Evolutionary conservation across 2,329 filamentous ascomycete genomes (phyloP).

Genomic region (Ceratocystis harringtonii): DNA sequence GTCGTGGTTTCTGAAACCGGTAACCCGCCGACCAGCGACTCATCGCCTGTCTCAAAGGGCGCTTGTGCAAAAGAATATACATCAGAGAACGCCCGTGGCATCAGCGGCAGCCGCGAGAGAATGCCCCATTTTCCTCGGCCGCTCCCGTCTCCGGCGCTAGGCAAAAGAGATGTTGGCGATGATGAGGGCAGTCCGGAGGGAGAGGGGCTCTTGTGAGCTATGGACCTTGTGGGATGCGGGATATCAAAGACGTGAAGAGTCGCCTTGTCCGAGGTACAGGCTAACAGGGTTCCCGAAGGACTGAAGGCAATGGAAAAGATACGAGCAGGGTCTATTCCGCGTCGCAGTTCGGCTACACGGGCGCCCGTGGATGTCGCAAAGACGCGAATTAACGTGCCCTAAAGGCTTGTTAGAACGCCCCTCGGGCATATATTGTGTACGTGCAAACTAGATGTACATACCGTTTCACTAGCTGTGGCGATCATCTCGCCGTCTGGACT

Average conservation of each 20-base stretch:
- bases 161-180: slow-evolving; percentile 23
- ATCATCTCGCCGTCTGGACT: slow-evolving; percentile 67
- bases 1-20: slow-evolving; percentile 32
- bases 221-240: slow-evolving; percentile 37
- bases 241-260: slow-evolving; percentile 91
- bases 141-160: slow-evolving; percentile 28
- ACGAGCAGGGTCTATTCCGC: slow-evolving; percentile 74
- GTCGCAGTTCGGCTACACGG: slow-evolving; percentile 66
- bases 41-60: slow-evolving; percentile 72
- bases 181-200: slow-evolving; percentile 18
- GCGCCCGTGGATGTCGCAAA: slow-evolving; percentile 70
- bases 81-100: slow-evolving; percentile 80
- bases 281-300: slow-evolving; percentile 62
- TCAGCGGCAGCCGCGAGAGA: slow-evolving; percentile 64
- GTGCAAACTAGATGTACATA: slow-evolving; percentile 8
- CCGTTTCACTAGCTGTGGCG: slow-evolving; percentile 75
- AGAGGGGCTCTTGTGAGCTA: slow-evolving; percentile 2
- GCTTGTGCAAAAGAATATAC: slow-evolving; percentile 71
- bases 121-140: slow-evolving; percentile 69
- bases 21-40: slow-evolving; percentile 36
- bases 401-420: background rate
- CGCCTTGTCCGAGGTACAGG: slow-evolving; percentile 91
- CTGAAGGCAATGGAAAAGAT: slow-evolving; percentile 84
- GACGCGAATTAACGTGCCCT: slow-evolving; percentile 72
- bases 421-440: background rate